Evolutionary conservation across 768 basidiomycete species (phyloP).

Genomic region (Sistotremastrum suecicum): DNA sequence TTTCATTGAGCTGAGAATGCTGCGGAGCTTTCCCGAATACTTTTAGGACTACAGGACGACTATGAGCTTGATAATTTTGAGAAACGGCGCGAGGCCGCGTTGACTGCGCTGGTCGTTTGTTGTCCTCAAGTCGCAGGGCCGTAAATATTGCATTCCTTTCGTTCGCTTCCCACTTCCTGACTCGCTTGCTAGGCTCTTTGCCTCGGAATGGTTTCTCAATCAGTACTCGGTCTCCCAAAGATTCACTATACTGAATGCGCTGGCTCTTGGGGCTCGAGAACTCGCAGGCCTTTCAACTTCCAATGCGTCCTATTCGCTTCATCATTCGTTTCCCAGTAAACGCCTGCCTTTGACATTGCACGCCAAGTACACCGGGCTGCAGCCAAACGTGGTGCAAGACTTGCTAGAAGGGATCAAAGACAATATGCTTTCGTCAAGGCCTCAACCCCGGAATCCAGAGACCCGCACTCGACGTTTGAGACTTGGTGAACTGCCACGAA

Average conservation of each 20-base stretch:
- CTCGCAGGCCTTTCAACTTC: conserved; percentile 38
- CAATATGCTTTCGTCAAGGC: conserved; percentile 52
- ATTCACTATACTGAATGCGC: conserved; percentile 69
- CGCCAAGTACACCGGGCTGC: conserved; percentile 31
- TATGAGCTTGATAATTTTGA: conserved; percentile 76
- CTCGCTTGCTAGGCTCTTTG: conserved; percentile 40
- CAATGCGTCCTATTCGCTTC: conserved; percentile 13
- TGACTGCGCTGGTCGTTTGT: conserved; percentile 71
- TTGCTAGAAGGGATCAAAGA: conserved; percentile 49
- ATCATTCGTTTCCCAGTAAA: conserved; percentile 65
- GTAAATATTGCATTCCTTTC: conserved; percentile 33
- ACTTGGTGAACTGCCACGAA: conserved; percentile 1
- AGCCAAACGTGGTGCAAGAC: conserved; percentile 29
- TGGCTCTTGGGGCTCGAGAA: conserved; percentile 79
- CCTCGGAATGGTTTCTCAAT: conserved; percentile 89
- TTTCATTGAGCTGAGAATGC: conserved; percentile 69
- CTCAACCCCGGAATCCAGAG: conserved; percentile 25
- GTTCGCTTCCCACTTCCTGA: background rate
- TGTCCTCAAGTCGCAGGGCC: conserved; percentile 66
- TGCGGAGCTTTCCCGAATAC: conserved; percentile 58
- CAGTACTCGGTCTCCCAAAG: conserved; percentile 86
- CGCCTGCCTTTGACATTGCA: conserved; percentile 61
- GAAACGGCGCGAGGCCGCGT: conserved; percentile 54
- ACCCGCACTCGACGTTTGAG: conserved; percentile 5
- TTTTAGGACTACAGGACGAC: conserved; percentile 67